A percentile compares a stretch with the other conserved stretches of the same genome.
phyloP scores from a whole-genome alignment of 208 protist species.

The Trypanosoma mega region DNA sequence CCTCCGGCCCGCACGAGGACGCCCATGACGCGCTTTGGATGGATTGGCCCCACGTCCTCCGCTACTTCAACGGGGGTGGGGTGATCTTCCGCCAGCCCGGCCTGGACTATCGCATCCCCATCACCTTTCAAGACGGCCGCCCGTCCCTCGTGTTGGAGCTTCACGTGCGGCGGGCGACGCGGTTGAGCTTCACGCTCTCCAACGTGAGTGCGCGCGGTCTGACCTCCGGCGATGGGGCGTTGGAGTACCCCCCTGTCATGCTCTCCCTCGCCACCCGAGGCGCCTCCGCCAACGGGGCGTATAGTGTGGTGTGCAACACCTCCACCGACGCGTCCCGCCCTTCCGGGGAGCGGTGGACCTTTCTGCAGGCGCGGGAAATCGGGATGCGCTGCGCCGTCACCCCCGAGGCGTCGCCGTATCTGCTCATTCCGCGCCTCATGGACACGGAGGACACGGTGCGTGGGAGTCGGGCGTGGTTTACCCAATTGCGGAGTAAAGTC shows the following conservation, averaged over 20 bases:
- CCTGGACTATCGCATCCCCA: constrained; percentile 66
- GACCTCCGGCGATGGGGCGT: constrained; percentile 18
- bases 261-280: constrained; percentile 54
- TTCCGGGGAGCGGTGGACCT: constrained; percentile 65
- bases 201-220: constrained; percentile 65
- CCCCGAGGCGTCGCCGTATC: constrained; percentile 58
- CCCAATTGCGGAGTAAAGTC: constrained; percentile 38
- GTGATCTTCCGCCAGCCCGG: constrained; percentile 50
- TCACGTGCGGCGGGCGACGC: constrained; percentile 38
- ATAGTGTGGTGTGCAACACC: constrained; percentile 64
- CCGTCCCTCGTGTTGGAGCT: constrained; percentile 65
- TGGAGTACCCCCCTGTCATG: constrained; percentile 83
- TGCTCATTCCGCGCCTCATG: constrained; percentile 73
- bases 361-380: constrained; percentile 81
- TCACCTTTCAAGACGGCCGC: constrained; percentile 65
- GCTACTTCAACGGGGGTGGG: constrained; percentile 78
- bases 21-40: constrained; percentile 64
- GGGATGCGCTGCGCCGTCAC: constrained; percentile 55
- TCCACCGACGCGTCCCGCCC: constrained; percentile 44
- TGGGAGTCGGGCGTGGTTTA: constrained; percentile 28
- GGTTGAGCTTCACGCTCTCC: constrained; percentile 52
- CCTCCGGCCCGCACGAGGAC: constrained; percentile 13
- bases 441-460: constrained; percentile 45
- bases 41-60: constrained; percentile 58
- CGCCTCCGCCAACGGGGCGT: constrained; percentile 22